Base-by-base conservation (phyloP, 352 stramenopile genomes). In the Paralagenidium karlingii region DNA sequence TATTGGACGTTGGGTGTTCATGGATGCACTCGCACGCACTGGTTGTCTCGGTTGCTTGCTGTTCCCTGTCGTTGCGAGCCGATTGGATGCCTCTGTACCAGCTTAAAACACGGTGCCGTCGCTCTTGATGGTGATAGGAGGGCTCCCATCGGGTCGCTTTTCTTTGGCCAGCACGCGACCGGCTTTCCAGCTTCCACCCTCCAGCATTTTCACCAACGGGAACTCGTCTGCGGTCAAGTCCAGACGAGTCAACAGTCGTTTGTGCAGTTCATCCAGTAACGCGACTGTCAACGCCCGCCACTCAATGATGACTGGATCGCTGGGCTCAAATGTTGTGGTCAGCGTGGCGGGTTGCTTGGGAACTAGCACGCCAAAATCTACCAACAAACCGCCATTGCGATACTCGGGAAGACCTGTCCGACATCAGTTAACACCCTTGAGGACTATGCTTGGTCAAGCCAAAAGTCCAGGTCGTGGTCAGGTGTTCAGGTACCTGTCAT, bases 181-280 rank as follows among this genome's bases (percentile, higher is more conserved):
- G 16, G 75, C 75, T 47, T 89, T 92, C 78, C 78, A 92, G 28
- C 65, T 92, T 11, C 78, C 78, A 21, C 74, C 73, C 63, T 92
- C 78, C 3, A 92, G 66, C 68, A 85, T 82, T 68, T 92, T 92
- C 27, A 90, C 78, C 37, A 92, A 58, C 8, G 78, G 78, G 25
- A 92, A 92, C 1, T 62, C 54, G 24, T 86, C 60, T 8, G 71
- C 68, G n/a, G 58, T 79, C 32, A 85, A 58, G 38, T 73, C 60
- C 15, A 87, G 55, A 15, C 70, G 69, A 21, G 69, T 28, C 15
- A 83, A 60, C 33, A 92, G 64, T 8, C 76, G 55, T 27, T 52
- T 60, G 52, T 83, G 68, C 36, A 92, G 49, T 41, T 90, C 66
- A 33, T 92, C 78, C 34, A 92, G 50, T 18, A 90, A 45, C 12